These are phyloP conservation scores for Pleurostoma richardsiae DNA, from an alignment of 2,329 filamentous ascomycete species.

Conservation along the genomic window DNA sequence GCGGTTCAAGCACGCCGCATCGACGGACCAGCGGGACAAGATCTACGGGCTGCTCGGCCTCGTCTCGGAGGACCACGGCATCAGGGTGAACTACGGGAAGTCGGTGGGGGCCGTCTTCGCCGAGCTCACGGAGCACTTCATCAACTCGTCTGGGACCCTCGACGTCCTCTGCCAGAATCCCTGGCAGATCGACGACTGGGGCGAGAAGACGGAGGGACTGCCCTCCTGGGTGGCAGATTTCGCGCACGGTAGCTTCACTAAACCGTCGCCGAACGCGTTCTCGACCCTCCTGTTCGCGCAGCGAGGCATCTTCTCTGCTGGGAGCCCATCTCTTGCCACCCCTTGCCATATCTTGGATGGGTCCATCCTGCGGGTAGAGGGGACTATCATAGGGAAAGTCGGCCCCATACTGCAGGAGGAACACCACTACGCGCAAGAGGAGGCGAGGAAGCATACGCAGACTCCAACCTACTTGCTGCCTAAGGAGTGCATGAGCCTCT, in stretches of 20 bases:
- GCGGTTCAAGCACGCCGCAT: conserved; percentile 4
- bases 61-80: conserved; percentile 4
- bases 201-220: not conserved
- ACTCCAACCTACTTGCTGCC: not conserved
- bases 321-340: not conserved
- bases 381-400: not conserved
- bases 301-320: not conserved
- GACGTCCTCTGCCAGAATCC: conserved; percentile 12
- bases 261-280: not conserved
- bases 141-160: conserved; percentile 7
- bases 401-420: not conserved
- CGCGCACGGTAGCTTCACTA: not conserved
- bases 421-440: not conserved
- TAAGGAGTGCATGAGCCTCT: not conserved
- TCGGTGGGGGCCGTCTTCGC: conserved; percentile 3
- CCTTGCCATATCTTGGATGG: not conserved
- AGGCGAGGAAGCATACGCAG: not conserved
- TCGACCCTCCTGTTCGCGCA: conserved; percentile 2
- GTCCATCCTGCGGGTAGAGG: not conserved
- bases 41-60: conserved; percentile 11
- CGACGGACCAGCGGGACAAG: conserved; percentile 10
- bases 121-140: conserved; percentile 1
- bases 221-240: conserved; percentile 6
- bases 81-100: conserved; percentile 11
- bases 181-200: conserved; percentile 2